Evolutionary conservation across 257 asterid genomes (phyloP).

Genomic region (Phtheirospermum japonicum): DNA sequence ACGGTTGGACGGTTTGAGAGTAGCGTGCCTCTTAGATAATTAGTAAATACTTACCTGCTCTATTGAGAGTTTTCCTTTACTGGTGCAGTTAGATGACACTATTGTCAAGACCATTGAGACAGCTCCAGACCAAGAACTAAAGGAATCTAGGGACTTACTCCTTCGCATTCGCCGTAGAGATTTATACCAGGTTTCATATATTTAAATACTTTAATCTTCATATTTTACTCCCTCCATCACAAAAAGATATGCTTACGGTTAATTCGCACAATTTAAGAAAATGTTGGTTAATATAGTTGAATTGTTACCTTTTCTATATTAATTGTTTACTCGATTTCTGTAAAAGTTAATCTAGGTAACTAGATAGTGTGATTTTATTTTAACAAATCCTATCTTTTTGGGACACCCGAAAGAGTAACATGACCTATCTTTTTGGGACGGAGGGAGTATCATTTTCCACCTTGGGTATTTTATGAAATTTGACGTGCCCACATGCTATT

Average conservation of each 20-base stretch:
- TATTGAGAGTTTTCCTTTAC: constrained; percentile 21
- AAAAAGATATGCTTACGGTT: too few relatives aligned
- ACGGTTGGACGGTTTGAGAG: too few relatives aligned
- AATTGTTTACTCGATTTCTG: too few relatives aligned
- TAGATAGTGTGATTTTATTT: too few relatives aligned
- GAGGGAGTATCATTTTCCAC: background rate
- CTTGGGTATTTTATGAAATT: constrained; percentile 13
- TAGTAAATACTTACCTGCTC: constrained; percentile 20
- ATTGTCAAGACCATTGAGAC: constrained; percentile 88
- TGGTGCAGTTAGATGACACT: constrained; percentile 78
- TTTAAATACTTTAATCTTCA: background rate
- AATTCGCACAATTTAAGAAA: too few relatives aligned
- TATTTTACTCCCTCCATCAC: too few relatives aligned
- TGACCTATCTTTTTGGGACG: too few relatives aligned
- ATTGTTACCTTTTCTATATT: too few relatives aligned
- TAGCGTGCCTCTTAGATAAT: background rate
- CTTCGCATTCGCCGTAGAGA: constrained; percentile 84
- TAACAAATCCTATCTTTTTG: too few relatives aligned
- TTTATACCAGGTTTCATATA: constrained; percentile 66
- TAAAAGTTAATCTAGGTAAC: too few relatives aligned
- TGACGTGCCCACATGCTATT: constrained; percentile 22
- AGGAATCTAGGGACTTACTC: constrained; percentile 81
- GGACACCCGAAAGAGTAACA: too few relatives aligned
- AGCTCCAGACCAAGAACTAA: constrained; percentile 65
- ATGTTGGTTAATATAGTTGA: too few relatives aligned